Base-by-base conservation (phyloP, 2,329 filamentous ascomycete species). In the Diplodia corticola region DNA sequence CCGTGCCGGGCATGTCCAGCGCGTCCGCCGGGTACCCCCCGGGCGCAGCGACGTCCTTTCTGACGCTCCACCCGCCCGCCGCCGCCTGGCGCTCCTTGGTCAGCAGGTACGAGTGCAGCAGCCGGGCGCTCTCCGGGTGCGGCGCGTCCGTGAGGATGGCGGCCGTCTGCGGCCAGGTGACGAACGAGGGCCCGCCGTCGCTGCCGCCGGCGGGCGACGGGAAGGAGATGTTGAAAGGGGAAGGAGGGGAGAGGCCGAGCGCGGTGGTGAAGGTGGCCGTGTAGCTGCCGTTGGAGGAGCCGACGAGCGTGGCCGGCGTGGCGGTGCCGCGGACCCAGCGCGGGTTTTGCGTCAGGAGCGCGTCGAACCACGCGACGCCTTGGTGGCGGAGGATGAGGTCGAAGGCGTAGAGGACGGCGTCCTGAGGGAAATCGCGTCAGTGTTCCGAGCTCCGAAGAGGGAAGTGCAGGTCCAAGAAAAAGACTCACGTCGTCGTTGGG, bases 351-450 rank as follows among this genome's bases (percentile, higher is more conserved):
- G 76, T 69, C 1, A 84, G 69, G 0, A 86, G 77, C 3, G 69
- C 69, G 15, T 85, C 79, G 67, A 86, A 80, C 82, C 83, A 86
- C 0, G 72, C 69, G 4, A 69, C 69, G 13, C 83, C 83, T 35
- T 82, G 76, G 40, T 81, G 70, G 50, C 74, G 54, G 20, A 75
- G 60, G 24, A 73, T 73, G 54, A 35, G 12, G 33, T 17, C 76
- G 49, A 83, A 85, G 3, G 81, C 80, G 49, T 77, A 86, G 0
- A 84, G 74, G 2, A 86, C 80, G 0, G 85, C 84, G 64, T 87
- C 85, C 57, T 61, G 57, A n/a, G 15, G 5, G 10, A n/a, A n/a
- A n/a, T n/a, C n/a, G n/a, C n/a, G n/a, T n/a, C n/a, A n/a, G n/a
- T n/a, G n/a, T n/a, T n/a, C n/a, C n/a, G n/a, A n/a, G n/a, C n/a